Evolutionary conservation across 1,284 basidiomycete species (phyloP).

Genomic region (Malassezia brasiliensis): DNA sequence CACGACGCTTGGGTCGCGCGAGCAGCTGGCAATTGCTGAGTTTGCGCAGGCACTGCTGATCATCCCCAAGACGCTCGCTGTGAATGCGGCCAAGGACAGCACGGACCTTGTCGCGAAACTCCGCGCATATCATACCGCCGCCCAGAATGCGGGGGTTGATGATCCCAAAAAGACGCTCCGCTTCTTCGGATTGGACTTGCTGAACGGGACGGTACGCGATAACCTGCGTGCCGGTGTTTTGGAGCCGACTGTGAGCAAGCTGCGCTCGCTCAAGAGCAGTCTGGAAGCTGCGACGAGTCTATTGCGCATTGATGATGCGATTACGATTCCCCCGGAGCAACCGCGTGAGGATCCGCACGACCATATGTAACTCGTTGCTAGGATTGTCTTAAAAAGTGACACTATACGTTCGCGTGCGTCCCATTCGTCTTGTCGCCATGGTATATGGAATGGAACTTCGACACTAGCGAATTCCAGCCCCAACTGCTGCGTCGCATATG

Average conservation of each 20-base stretch:
- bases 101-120: constrained; percentile 95
- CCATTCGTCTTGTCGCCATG: too few relatives aligned
- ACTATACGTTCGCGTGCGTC: neutral
- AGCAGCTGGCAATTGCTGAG: constrained; percentile 97
- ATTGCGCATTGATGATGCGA: constrained; percentile 79
- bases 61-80: constrained; percentile 87
- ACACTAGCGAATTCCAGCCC: constrained; percentile 5
- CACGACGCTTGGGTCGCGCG: constrained; percentile 82
- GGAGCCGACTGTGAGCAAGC: constrained; percentile 94
- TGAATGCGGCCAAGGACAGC: constrained; percentile 97
- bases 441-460: constrained; percentile 5
- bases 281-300: constrained; percentile 93
- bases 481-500: constrained; percentile 2
- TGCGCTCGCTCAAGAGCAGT: constrained; percentile 88
- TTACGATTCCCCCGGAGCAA: constrained; percentile 39
- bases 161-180: constrained; percentile 93
- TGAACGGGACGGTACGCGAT: constrained; percentile 88
- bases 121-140: constrained; percentile 86
- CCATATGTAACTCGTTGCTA: constrained; percentile 31
- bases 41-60: constrained; percentile 85
- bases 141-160: constrained; percentile 70
- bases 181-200: constrained; percentile 86
- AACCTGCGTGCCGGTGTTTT: constrained; percentile 86
- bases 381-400: neutral
- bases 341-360: constrained; percentile 44